Evolutionary conservation across 1,284 basidiomycete genomes (phyloP).

Genomic region (Pseudomicrostroma phylloplanum): DNA sequence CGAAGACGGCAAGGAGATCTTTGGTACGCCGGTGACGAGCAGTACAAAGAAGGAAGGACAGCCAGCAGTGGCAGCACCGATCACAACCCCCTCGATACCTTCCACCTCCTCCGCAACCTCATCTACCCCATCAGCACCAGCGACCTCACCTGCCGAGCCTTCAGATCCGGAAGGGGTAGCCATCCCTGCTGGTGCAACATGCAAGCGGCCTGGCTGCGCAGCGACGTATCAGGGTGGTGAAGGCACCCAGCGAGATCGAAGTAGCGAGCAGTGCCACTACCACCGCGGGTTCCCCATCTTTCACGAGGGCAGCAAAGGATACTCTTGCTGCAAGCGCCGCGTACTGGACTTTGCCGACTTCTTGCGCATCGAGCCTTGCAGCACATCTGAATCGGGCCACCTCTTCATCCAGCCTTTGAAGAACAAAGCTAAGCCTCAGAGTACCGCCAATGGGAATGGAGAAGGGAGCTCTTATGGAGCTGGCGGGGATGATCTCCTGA

Average conservation of each 20-base stretch:
- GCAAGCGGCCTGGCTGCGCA: constrained; percentile 34
- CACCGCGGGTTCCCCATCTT: constrained; percentile 47
- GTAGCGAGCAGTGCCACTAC: constrained; percentile 33
- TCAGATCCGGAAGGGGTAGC: constrained; percentile 14
- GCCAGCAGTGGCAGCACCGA: no score
- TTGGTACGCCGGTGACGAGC: constrained; percentile 8
- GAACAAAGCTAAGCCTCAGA: background rate
- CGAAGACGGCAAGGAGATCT: constrained; percentile 24
- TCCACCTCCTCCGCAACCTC: background rate
- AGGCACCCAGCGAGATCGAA: constrained; percentile 16
- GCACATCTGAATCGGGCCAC: constrained; percentile 34
- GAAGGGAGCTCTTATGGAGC: no score
- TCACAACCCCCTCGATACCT: background rate
- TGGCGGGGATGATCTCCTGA: background rate
- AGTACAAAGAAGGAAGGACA: no score
- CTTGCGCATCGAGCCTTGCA: constrained; percentile 44
- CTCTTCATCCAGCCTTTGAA: constrained; percentile 29
- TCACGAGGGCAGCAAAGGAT: constrained; percentile 49
- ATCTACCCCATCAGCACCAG: background rate
- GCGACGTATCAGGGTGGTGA: constrained; percentile 21
- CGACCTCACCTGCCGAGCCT: constrained; percentile 11
- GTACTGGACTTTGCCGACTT: constrained; percentile 49
- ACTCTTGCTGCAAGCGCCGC: constrained; percentile 46
- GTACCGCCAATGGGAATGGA: background rate
- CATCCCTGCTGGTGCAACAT: constrained; percentile 22